These are phyloP conservation scores for Marasmius tenuissimus DNA, from an alignment of 1,284 basidiomycete genomes.

Conservation along the genomic window DNA sequence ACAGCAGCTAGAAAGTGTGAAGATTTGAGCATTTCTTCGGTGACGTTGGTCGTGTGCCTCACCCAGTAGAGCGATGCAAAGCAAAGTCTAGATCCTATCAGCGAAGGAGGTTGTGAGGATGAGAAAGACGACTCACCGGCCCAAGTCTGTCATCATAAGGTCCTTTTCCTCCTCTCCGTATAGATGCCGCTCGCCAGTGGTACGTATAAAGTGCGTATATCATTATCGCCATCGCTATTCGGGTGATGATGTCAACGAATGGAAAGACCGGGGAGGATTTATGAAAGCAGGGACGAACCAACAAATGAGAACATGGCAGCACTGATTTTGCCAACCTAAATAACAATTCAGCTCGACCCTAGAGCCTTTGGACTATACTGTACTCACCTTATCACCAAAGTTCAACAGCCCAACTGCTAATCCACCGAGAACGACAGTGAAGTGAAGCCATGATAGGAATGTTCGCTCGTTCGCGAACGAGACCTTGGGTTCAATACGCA, in stretches of 20 bases:
- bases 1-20: constrained; percentile 66
- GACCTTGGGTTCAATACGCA: constrained; percentile 92
- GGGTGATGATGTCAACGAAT: constrained; percentile 3
- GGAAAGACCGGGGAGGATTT: constrained; percentile 11
- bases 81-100: constrained; percentile 61
- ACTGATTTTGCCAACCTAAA: constrained; percentile 85
- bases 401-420: constrained; percentile 96
- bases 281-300: constrained; percentile 51
- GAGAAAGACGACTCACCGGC: constrained; percentile 33
- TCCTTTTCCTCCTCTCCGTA: constrained; percentile 87
- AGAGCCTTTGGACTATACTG: neutral
- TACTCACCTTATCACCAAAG: constrained; percentile 88
- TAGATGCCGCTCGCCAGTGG: constrained; percentile 94
- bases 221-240: constrained; percentile 93
- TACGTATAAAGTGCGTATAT: constrained; percentile 93
- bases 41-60: constrained; percentile 26
- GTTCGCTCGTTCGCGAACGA: constrained; percentile 96
- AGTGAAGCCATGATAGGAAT: constrained; percentile 95
- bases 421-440: constrained; percentile 92
- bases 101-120: constrained; percentile 10
- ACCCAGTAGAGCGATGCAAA: constrained; percentile 87
- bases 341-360: neutral
- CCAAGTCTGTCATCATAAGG: constrained; percentile 97
- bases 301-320: constrained; percentile 92
- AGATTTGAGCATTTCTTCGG: neutral